Evolutionary conservation across 164 flowering plant genomes (phyloP), one percentile per base, ranked within the genome.

Genomic region (Houttuynia cordata): DNA sequence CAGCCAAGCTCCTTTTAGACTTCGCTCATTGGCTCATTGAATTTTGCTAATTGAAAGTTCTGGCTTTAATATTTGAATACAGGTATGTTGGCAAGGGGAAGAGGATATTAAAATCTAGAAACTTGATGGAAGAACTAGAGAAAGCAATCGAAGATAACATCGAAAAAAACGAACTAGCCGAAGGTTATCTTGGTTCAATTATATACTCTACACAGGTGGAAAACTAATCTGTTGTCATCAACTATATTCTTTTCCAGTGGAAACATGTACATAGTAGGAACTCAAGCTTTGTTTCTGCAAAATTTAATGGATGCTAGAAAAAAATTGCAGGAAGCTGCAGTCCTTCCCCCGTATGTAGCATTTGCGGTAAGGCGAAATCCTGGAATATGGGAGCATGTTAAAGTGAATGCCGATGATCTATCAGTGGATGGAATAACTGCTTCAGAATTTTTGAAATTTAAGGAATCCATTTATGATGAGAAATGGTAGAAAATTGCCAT

Each of bases 291-390:
- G 19, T 45, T n/a, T n/a, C n/a, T 45, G 49, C 17, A 45, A 12
- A 3, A 12, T 8, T 45, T 8, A 12, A 10, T 45, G 14, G 14
- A 14, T 45, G 2, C 2, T 45, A n/a, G 49, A 7, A 53, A 9
- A 21, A 56, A 25, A 53, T 24, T 71, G 70, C 82, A 90, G 99
- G 97, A 91, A 77, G 97, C 97, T 24, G 88, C 86, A 24, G 88
- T 87, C 56, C 81, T 86, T 69, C 96, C 99, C 50, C 99, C 99
- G 0, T 57, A 73, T 52, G 72, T 94, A 51, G 95, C 91, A 0
- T 80, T 94, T 24, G 92, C 97, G 0, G 83, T 83, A 2, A 80
- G 99, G 61, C 89, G 93, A 7, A 86, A 68, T 73, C 99, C 97
- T 9, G 99, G 99, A 22, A 80, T 76, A 60, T 91, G 96, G 97